Evolutionary conservation across 1,139 yeast genomes (phyloP), one percentile per base, ranked within the genome.

Genomic region (Pichia sp.): DNA sequence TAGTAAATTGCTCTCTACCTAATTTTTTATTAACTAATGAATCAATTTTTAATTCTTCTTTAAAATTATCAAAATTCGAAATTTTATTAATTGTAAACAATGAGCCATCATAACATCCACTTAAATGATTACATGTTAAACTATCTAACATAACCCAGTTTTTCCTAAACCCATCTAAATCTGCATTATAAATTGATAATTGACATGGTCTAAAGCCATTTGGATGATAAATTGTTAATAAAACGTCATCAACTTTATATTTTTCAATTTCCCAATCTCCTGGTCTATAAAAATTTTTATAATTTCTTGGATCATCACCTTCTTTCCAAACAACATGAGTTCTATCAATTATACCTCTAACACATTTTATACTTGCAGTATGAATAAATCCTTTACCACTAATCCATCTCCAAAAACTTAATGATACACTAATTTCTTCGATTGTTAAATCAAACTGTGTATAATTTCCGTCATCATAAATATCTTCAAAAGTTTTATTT

Each of bases 261-360:
- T 78, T 78, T 42, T 86, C 92, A 56, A 92, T 78, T 61, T 92
- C 97, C 69, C 94, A 92, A 65, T 92, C 98, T 8, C 97, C 97
- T 0, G 90, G 89, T 46, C 71, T 74, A 51, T 82, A 77, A 26
- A 80, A 65, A 57, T 87, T 85, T 56, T 82, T 78, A 64, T 87
- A 86, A 56, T 83, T 80, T 32, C 87, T 74, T 1, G 97, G 90
- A 57, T 84, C 92, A 60, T 87, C 95, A 43, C 80, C 76, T 3
- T 83, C 81, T 49, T 78, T 80, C 96, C 96, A 89, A 45, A 66
- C 67, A 20, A 92, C 95, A 62, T 84, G 92, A 0, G 95, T 80
- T 53, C 98, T 72, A 64, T 92, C 98, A 6, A 92, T 84, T 0
- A 89, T 84, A 4, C 98, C 98, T 49, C 98, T 70, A 44, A 92